Evolutionary conservation across 2,329 filamentous ascomycete species (phyloP).

Genomic region (Trichoderma atrobrunneum): DNA sequence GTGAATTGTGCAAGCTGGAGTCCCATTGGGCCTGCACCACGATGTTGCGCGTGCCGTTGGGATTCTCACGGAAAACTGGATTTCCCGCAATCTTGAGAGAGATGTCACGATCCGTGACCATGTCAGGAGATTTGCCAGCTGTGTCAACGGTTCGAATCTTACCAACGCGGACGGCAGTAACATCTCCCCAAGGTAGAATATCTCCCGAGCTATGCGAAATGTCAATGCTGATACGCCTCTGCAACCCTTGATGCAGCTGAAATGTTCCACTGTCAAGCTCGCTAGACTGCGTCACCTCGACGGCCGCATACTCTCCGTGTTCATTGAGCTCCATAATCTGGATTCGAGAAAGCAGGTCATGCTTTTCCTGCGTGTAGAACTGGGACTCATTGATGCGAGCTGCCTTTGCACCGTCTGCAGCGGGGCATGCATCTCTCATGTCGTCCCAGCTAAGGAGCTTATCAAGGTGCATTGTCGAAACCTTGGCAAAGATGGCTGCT

Average conservation of each 20-base stretch:
- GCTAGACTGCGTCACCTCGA: constrained; percentile 85
- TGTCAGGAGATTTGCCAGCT: constrained; percentile 78
- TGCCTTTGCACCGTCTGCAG: constrained; percentile 53
- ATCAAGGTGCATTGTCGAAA: constrained; percentile 91
- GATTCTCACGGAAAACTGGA: constrained; percentile 77
- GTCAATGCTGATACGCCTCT: constrained; percentile 81
- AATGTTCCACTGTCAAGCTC: constrained; percentile 87
- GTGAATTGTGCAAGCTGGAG: constrained; percentile 84
- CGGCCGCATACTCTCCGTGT: constrained; percentile 83
- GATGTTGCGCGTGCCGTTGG: constrained; percentile 85
- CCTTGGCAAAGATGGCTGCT: constrained; percentile 86
- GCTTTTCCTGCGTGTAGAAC: constrained; percentile 88
- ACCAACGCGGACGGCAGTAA: constrained; percentile 73
- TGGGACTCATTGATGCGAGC: constrained; percentile 84
- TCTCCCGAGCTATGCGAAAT: constrained; percentile 91
- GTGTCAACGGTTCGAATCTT: constrained; percentile 80
- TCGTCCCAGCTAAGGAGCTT: constrained; percentile 98
- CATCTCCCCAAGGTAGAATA: constrained; percentile 81
- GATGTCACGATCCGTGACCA: constrained; percentile 71
- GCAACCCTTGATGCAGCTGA: constrained; percentile 91
- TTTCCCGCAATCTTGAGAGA: constrained; percentile 72
- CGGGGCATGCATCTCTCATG: constrained; percentile 76
- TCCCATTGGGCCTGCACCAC: constrained; percentile 94
- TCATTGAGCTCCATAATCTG: constrained; percentile 92
- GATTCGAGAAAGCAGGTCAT: constrained; percentile 84